Evolutionary conservation across 2,329 filamentous ascomycete species (phyloP), one percentile per base, ranked within the genome.

Genomic region (Arthrobotrys conoides): DNA sequence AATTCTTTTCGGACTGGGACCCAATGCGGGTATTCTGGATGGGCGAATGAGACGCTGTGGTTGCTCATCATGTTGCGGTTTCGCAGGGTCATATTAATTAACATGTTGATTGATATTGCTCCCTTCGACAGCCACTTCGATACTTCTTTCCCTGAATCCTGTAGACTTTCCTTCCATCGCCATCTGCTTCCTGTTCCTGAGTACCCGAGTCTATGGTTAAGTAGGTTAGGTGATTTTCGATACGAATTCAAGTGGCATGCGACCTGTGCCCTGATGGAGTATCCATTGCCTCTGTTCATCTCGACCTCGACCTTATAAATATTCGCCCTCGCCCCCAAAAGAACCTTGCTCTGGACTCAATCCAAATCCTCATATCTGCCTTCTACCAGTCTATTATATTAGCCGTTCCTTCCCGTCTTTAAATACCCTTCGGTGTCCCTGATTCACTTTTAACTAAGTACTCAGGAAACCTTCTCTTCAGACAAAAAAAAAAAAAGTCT

Each of bases 11-110:
- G 70, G 27, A 24, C 61, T 49, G 46, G 49, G 57, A n/a, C 38
- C 30, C 36, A 18, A 46, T 36, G 24, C 57, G 18, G 53, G 22
- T 18, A 20, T 41, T 36, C 49, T 48, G 36, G 55, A 38, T 44
- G 41, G 36, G 61, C 70, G 70, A 73, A 73, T 73, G 30, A 55
- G 70, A 67, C 18, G 61, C 20, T 38, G 51, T 46, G 38, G 38
- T 51, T 59, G 70, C 69, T 65, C 69, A 57, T 71, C 69, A 65
- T 71, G 69, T 48, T 71, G 67, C 67, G 51, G 41, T 61, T 61
- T 61, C 57, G 57, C 57, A 61, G 33, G 33, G 33, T 36, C 33
- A 6, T 9, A 8, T 36, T 36, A 30, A 30, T 30, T 30, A 36
- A 36, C 9, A 36, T n/a, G 33, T 36, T 8, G 33, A 3, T 6